Percentiles rank a stretch among this genome's conserved stretches.
phyloP scores from a whole-genome alignment of 345 rosid species.

The Streptanthus diversifolius region DNA sequence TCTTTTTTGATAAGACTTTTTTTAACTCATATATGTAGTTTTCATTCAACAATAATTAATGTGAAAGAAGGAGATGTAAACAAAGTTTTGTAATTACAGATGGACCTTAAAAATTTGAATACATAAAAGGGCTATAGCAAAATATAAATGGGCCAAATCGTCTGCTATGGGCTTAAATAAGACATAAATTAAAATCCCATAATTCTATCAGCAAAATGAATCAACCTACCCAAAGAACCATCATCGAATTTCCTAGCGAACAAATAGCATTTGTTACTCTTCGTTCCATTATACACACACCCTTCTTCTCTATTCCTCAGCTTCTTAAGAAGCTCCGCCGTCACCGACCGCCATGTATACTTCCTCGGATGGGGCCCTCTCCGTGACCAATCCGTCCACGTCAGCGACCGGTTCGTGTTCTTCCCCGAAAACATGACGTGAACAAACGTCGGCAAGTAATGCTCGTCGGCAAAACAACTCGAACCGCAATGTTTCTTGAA shows the following conservation, averaged over 20 bases:
- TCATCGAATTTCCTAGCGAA: slow-evolving; percentile 81
- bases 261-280: slow-evolving; percentile 52
- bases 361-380: slow-evolving; percentile 75
- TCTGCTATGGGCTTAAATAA: background rate
- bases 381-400: slow-evolving; percentile 78
- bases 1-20: background rate
- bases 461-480: slow-evolving; percentile 67
- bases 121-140: background rate
- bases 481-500: slow-evolving; percentile 46
- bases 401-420: slow-evolving; percentile 59
- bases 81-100: background rate
- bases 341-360: slow-evolving; percentile 42
- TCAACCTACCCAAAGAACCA: slow-evolving; percentile 43
- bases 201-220: slow-evolving; percentile 49
- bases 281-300: slow-evolving; percentile 56
- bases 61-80: background rate
- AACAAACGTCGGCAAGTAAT: slow-evolving; percentile 69
- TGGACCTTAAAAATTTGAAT: background rate
- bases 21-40: background rate
- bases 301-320: slow-evolving; percentile 43
- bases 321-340: slow-evolving; percentile 44
- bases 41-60: background rate
- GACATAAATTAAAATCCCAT: slow-evolving; percentile 36
- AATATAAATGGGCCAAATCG: background rate
- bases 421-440: slow-evolving; percentile 39